A percentile compares a stretch with the other conserved stretches of the same genome.
Conservation (phyloP, 176 grass and related monocot species). For the Carex cristatella region DNA sequence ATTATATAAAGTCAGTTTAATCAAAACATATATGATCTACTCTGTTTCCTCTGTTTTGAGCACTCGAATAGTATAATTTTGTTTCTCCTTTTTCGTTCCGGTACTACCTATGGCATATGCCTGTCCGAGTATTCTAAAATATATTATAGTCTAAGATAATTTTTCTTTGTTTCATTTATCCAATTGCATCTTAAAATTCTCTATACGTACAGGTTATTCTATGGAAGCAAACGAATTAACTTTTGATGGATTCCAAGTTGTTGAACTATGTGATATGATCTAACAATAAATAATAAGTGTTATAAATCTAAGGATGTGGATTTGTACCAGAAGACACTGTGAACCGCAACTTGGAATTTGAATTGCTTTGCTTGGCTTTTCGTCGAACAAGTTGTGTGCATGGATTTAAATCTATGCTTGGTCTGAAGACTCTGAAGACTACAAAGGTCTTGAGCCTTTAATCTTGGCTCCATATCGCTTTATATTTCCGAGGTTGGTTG, state of each 20-base stretch:
- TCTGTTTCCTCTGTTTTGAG: too few species aligned
- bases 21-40: background rate
- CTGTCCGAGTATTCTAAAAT: background rate
- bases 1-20: background rate
- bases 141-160: background rate
- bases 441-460: background rate
- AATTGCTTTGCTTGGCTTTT: background rate
- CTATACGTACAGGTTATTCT: background rate
- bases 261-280: background rate
- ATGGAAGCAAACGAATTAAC: too few species aligned
- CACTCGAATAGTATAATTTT: too few species aligned
- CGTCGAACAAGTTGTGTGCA: background rate
- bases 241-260: background rate
- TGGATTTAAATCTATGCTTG: background rate
- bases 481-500: background rate
- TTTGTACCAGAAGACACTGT: background rate
- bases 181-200: background rate
- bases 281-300: background rate
- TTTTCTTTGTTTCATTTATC: background rate
- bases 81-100: background rate
- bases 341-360: background rate
- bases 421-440: background rate
- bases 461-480: background rate
- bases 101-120: background rate
- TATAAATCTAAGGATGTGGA: background rate